Conservation (phyloP, 148 eudicot species). For the Fagopyrum tataricum region DNA sequence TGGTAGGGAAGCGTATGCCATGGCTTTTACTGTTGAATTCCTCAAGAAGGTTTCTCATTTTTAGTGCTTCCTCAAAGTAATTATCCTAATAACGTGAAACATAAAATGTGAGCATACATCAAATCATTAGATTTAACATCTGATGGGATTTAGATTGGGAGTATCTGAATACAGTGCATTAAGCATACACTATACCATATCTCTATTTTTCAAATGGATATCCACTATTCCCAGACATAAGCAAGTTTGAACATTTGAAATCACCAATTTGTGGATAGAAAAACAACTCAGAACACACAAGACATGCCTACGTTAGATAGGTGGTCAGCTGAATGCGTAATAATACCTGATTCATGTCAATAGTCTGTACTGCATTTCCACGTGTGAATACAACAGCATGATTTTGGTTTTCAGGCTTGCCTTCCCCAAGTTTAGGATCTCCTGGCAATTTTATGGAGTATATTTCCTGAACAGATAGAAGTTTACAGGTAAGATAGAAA, state of each 20-base stretch:
- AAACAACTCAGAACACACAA: not conserved
- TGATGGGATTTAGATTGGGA: too few species aligned
- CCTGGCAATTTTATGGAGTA: conserved; percentile 91
- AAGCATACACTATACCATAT: too few species aligned
- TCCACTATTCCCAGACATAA: not conserved
- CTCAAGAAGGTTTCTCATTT: conserved; percentile 98
- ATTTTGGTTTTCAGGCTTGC: conserved; percentile 98
- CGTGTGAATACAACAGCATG: conserved; percentile 95
- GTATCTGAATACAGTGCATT: too few species aligned
- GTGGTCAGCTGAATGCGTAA: not conserved
- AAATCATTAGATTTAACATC: not conserved
- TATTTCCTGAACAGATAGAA: conserved; percentile 55
- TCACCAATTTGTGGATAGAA: not conserved
- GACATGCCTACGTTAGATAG: not conserved
- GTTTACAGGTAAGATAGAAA: not conserved
- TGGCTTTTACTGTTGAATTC: conserved; percentile 60
- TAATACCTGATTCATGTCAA: conserved; percentile 97
- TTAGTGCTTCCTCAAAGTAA: conserved; percentile 97
- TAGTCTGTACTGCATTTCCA: conserved; percentile 93
- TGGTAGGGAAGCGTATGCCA: conserved; percentile 76
- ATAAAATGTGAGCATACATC: not conserved
- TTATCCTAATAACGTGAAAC: conserved; percentile 53
- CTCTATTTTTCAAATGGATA: too few species aligned
- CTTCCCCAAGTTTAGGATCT: conserved; percentile 97
- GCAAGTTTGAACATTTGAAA: not conserved